phyloP scores from a whole-genome alignment of 768 basidiomycete genomes.

The Udeniomyces megalosporus region DNA sequence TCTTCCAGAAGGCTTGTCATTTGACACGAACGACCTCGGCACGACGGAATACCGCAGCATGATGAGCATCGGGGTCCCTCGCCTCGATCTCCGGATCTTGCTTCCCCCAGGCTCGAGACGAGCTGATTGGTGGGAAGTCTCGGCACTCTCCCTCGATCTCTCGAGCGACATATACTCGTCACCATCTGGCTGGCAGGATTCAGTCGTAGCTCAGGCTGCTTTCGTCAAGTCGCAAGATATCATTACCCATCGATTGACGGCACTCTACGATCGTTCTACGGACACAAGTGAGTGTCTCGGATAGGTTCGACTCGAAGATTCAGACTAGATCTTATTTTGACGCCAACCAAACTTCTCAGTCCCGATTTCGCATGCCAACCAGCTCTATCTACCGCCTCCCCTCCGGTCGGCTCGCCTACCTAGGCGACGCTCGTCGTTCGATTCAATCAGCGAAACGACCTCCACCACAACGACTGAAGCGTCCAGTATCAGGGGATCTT shows the following conservation, averaged over 20 bases:
- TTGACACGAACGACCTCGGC: constrained; percentile 62
- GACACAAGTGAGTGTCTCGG: neutral
- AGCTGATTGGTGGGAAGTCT: constrained; percentile 19
- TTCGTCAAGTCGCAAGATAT: constrained; percentile 59
- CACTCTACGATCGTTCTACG: constrained; percentile 30
- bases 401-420: neutral
- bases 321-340: no score
- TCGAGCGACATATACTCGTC: constrained; percentile 52
- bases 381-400: constrained; percentile 1
- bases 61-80: constrained; percentile 44
- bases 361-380: neutral
- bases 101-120: constrained; percentile 11
- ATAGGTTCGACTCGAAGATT: no score
- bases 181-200: constrained; percentile 41
- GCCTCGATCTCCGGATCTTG: constrained; percentile 39
- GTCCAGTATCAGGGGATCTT: neutral
- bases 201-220: constrained; percentile 40
- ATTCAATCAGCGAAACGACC: neutral
- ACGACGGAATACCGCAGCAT: constrained; percentile 50
- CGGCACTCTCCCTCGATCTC: constrained; percentile 15
- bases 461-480: neutral
- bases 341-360: neutral
- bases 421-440: no score
- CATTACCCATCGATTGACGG: constrained; percentile 46
- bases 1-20: constrained; percentile 43